Evolutionary conservation across 2,329 filamentous ascomycete species (phyloP).

Genomic region (Magnaporthiopsis rhizophila): DNA sequence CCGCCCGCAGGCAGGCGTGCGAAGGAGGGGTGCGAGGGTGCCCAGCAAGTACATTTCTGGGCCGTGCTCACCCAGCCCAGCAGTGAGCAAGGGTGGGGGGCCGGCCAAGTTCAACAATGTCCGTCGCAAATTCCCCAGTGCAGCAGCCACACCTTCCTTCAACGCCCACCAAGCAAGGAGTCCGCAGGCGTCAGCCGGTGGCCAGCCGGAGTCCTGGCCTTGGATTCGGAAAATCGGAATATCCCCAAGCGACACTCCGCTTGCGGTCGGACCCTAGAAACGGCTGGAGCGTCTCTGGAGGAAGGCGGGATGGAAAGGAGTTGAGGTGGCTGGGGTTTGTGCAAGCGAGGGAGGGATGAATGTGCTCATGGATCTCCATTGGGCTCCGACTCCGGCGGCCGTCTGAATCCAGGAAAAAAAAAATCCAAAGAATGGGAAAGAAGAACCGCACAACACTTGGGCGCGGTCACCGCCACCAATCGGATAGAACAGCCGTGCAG

Average conservation of each 20-base stretch:
- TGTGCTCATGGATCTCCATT: not conserved
- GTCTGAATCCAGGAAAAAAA: not conserved
- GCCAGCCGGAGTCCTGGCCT: not conserved
- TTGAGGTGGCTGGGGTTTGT: not conserved
- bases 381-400: not conserved
- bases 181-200: not conserved
- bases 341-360: not conserved
- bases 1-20: too few relatives aligned
- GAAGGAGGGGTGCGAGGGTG: too few relatives aligned
- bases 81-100: not conserved
- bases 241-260: conserved; percentile 5
- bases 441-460: not conserved
- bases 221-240: not conserved
- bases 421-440: not conserved
- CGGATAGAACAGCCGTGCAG: not conserved
- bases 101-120: conserved; percentile 2
- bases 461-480: not conserved
- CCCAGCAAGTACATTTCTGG: too few relatives aligned
- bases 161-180: not conserved
- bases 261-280: not conserved
- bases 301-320: not conserved
- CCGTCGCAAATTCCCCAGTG: not conserved
- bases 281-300: not conserved
- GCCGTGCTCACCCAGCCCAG: not conserved
- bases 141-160: not conserved